Evolutionary conservation across 2,329 filamentous ascomycete species (phyloP).

Genomic region (Pseudocercospora fijiensis): DNA sequence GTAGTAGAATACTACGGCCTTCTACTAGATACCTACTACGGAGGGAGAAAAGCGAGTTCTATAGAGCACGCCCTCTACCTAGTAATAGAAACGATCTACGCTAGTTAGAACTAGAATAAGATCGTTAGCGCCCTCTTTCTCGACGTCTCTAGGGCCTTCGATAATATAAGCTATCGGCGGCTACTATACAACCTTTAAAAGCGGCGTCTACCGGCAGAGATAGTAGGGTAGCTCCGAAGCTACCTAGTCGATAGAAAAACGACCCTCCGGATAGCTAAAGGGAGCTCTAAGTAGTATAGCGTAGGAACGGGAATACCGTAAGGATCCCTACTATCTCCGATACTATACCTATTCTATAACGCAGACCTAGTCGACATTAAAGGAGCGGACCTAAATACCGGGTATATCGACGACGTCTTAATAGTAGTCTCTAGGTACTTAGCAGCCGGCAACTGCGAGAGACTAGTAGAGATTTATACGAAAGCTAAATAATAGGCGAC

Average conservation of each 20-base stretch:
- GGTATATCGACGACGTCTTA: background rate
- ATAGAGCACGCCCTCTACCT: background rate
- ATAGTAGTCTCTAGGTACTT: background rate
- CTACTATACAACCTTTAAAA: background rate
- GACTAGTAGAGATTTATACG: background rate
- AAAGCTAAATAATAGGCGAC: background rate
- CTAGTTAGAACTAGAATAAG: background rate
- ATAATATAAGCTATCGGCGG: background rate
- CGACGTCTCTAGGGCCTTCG: background rate
- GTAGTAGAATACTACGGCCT: background rate
- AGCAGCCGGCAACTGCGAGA: background rate
- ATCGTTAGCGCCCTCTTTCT: background rate
- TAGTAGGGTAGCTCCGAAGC: background rate
- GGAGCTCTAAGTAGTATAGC: background rate
- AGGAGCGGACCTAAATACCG: background rate
- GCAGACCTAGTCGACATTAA: background rate
- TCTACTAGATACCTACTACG: background rate
- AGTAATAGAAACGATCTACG: background rate
- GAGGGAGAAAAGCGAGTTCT: background rate
- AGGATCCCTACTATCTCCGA: background rate
- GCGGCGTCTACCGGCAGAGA: background rate
- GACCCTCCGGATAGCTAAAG: background rate
- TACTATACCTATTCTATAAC: conserved; percentile 1
- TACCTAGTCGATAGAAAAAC: background rate
- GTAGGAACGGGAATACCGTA: background rate